phyloP scores from a whole-genome alignment of 2,329 filamentous ascomycete genomes.

The Botrytis pseudocinerea region DNA sequence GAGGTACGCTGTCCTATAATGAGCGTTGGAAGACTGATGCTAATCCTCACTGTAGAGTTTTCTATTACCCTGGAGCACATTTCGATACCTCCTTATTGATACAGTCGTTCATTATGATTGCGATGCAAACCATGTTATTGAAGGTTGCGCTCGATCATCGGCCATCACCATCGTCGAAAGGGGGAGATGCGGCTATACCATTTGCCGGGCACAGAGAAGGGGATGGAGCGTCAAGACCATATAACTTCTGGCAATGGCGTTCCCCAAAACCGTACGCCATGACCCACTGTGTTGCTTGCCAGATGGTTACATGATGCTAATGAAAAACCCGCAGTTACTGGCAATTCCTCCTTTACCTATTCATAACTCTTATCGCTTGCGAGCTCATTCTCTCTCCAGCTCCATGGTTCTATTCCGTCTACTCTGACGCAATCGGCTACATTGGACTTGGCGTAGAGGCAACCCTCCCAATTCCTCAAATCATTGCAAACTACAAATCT shows the following conservation, averaged over 20 bases:
- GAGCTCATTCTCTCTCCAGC: slow-evolving; percentile 67
- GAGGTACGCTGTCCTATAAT: slow-evolving; percentile 48
- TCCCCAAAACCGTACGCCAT: slow-evolving; percentile 60
- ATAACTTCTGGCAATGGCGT: slow-evolving; percentile 82
- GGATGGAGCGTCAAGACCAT: slow-evolving; percentile 58
- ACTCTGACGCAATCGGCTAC: slow-evolving; percentile 69
- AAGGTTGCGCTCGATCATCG: slow-evolving; percentile 70
- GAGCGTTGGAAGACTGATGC: neutral
- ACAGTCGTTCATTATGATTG: slow-evolving; percentile 66
- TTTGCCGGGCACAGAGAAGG: slow-evolving; percentile 52
- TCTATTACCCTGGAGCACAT: slow-evolving; percentile 67
- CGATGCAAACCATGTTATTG: slow-evolving; percentile 62
- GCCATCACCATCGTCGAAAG: slow-evolving; percentile 59
- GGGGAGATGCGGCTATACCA: slow-evolving; percentile 60
- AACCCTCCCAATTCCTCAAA: slow-evolving; percentile 78
- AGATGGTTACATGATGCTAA: neutral
- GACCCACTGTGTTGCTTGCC: neutral
- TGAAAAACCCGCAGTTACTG: slow-evolving; percentile 61
- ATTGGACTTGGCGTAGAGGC: slow-evolving; percentile 78
- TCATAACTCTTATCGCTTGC: slow-evolving; percentile 58
- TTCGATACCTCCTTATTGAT: slow-evolving; percentile 64
- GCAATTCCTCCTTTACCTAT: slow-evolving; percentile 72
- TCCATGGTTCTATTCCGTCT: slow-evolving; percentile 59
- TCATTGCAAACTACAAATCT: slow-evolving; percentile 67
- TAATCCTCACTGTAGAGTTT: slow-evolving; percentile 51